These are phyloP conservation scores for Candida manassasensis DNA, from an alignment of 805 yeast genomes.

Conservation along the genomic window DNA sequence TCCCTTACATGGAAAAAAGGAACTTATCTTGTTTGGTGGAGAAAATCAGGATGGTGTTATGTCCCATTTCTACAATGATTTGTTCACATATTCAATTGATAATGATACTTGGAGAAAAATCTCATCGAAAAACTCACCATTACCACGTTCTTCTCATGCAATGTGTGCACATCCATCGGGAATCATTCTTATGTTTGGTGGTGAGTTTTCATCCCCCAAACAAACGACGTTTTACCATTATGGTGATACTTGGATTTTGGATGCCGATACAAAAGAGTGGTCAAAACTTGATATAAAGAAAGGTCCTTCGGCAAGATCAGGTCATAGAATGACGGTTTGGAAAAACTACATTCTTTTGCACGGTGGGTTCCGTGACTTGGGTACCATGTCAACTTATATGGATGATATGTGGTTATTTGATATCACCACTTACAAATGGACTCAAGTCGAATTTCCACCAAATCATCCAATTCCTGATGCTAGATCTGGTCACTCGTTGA, in stretches of 20 bases:
- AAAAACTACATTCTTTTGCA: conserved; percentile 79
- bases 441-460: conserved; percentile 79
- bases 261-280: conserved; percentile 84
- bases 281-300: conserved; percentile 71
- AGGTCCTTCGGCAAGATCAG: conserved; percentile 80
- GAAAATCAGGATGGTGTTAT: conserved; percentile 52
- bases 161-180: conserved; percentile 94
- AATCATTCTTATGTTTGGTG: conserved; percentile 81
- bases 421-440: conserved; percentile 85
- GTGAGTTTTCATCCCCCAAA: conserved; percentile 95
- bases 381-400: conserved; percentile 75
- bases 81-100: conserved; percentile 67
- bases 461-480: conserved; percentile 83
- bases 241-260: conserved; percentile 94
- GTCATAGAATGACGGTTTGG: conserved; percentile 89
- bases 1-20: conserved; percentile 72
- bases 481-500: conserved; percentile 86
- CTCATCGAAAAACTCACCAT: conserved; percentile 80
- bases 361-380: conserved; percentile 93
- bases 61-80: conserved; percentile 77
- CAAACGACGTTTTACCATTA: conserved; percentile 94
- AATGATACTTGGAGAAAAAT: conserved; percentile 76
- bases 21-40: conserved; percentile 86
- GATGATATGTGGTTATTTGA: conserved; percentile 92
- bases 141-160: conserved; percentile 90